These are phyloP conservation scores for Hericium alpestre DNA, from an alignment of 768 basidiomycete species.

Conservation along the genomic window DNA sequence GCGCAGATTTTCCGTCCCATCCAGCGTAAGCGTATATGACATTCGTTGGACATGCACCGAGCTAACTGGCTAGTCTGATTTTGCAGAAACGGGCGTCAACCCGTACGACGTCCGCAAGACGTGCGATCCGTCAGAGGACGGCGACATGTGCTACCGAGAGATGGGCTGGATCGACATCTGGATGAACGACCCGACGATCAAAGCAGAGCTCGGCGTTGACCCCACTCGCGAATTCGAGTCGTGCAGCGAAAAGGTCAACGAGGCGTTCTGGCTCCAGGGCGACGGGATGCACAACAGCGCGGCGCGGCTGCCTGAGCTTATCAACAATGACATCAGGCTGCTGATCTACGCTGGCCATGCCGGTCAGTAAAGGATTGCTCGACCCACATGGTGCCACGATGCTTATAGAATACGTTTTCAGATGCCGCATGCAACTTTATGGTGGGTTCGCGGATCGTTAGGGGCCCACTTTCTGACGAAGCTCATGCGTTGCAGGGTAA, in stretches of 20 bases:
- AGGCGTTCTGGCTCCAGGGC: slow-evolving; percentile 70
- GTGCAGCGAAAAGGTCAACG: slow-evolving; percentile 77
- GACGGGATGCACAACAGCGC: slow-evolving; percentile 83
- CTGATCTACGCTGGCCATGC: slow-evolving; percentile 87
- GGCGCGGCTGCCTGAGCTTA: slow-evolving; percentile 62
- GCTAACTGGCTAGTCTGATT: neutral
- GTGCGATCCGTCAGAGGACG: slow-evolving; percentile 66
- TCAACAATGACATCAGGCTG: slow-evolving; percentile 74
- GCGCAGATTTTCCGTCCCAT: slow-evolving; percentile 62
- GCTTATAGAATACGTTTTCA: neutral
- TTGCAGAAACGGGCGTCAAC: slow-evolving; percentile 63
- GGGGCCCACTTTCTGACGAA: neutral
- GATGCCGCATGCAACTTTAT: slow-evolving; percentile 84
- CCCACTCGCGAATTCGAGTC: slow-evolving; percentile 46
- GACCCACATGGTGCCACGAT: neutral
- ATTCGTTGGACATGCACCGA: neutral
- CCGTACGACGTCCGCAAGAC: slow-evolving; percentile 76
- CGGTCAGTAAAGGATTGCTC: slow-evolving; percentile 21
- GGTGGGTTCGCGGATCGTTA: slow-evolving; percentile 23
- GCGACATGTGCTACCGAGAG: slow-evolving; percentile 62
- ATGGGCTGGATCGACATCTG: slow-evolving; percentile 83
- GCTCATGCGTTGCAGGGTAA: slow-evolving; percentile 43
- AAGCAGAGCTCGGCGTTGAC: slow-evolving; percentile 70
- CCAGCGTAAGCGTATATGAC: slow-evolving; percentile 38
- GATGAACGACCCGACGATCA: slow-evolving; percentile 70